These are phyloP conservation scores for Cephaloascus fragrans DNA, from an alignment of 805 yeast genomes.

Conservation along the genomic window DNA sequence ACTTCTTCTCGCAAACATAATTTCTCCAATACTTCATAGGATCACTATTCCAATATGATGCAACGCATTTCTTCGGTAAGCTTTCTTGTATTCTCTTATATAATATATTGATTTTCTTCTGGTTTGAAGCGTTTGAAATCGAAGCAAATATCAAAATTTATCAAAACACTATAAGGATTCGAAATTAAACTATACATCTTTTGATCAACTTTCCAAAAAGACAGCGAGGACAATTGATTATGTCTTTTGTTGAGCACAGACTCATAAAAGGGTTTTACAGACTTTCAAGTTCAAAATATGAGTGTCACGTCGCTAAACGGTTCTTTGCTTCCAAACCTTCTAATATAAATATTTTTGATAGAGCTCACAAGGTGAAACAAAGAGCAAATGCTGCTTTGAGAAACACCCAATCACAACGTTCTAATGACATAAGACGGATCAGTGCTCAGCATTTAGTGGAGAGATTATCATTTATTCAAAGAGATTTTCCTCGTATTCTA, in stretches of 20 bases:
- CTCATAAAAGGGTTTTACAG: too few species aligned
- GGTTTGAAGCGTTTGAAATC: not conserved
- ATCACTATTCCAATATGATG: too few species aligned
- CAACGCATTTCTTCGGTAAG: not conserved
- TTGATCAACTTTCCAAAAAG: too few species aligned
- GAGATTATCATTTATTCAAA: constrained; percentile 61
- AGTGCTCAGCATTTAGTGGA: constrained; percentile 67
- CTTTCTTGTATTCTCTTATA: not conserved
- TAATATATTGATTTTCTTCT: too few species aligned
- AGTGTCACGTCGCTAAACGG: not conserved
- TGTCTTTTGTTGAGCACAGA: too few species aligned
- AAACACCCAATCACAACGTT: constrained; percentile 38
- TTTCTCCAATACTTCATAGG: not conserved
- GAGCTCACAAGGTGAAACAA: constrained; percentile 53
- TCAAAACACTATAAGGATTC: too few species aligned
- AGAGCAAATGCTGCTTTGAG: constrained; percentile 39
- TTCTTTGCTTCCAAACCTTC: not conserved
- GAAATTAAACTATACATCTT: too few species aligned
- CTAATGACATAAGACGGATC: constrained; percentile 68
- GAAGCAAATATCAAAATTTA: not conserved
- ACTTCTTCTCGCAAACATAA: not conserved
- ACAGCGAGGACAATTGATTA: too few species aligned
- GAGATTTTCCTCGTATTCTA: constrained; percentile 48
- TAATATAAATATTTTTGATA: constrained; percentile 48
- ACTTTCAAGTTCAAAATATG: not conserved